Base-by-base conservation (phyloP, 768 basidiomycete species). In the Macrocybe gigantea region DNA sequence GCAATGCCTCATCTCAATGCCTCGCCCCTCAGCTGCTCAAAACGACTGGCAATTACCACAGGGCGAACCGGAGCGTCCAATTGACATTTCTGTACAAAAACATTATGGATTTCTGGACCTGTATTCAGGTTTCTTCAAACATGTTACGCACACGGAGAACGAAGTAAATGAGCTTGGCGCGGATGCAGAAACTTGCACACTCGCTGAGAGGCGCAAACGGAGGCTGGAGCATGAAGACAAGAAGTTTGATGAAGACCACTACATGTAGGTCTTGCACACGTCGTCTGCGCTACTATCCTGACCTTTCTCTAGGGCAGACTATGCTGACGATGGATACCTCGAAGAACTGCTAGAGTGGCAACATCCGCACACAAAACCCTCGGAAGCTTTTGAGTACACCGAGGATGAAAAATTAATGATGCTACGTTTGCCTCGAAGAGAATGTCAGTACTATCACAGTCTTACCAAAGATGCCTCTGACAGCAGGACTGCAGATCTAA, bases 161-260 rank as follows among this genome's bases (percentile, higher is more conserved):
- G 90, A 92, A 58, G 71, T 90, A 8, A 88, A 91, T 57, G 88
- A 90, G 57, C 73, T 92, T 10, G 88, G 88, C 4, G 44, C 68
- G 12, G 75, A 83, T 51, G 83, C 75, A 10, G 90, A 93, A 65
- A 71, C 60, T 1, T 77, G 76, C 45, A 60, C 69, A 9, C 63
- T 57, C 9, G 59, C 63, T 3, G 80, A 84, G 52, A 75, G 88
- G 34, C 72, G 80, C 30, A 54, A 50, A 37, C 70, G 69, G 49
- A 77, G 88, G 41, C 53, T 79, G 8, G 61, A 66, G 47, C 82
- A 80, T 51, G 90, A 92, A 61, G 72, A 91, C 35, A 70, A 75
- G 31, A 91, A 90, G 64, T 93, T 83, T 77, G 83, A 92, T 55
- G 82, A 80, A 56, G 88, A 91, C 56, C 72, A 92, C 65, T 93